Evolutionary conservation across 352 stramenopile genomes (phyloP).

Genomic region (Lagenidium sp.): DNA sequence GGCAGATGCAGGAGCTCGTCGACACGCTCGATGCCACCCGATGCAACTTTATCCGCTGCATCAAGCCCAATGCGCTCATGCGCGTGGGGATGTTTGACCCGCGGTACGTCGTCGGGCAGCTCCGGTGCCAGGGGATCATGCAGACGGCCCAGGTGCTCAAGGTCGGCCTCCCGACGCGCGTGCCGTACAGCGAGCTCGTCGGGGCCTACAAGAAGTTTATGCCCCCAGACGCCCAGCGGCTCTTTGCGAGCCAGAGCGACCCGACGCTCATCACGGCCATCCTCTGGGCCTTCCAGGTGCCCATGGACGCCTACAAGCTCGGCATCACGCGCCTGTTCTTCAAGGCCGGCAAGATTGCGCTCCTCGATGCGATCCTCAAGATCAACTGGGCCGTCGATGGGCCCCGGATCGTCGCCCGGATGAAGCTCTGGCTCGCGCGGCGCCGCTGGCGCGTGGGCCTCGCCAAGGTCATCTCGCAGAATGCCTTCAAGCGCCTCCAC

Average conservation of each 20-base stretch:
- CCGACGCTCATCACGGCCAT: constrained; percentile 69
- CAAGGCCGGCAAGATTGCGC: constrained; percentile 61
- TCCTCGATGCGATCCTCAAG: constrained; percentile 73
- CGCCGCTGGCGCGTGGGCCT: constrained; percentile 62
- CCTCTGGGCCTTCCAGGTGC: constrained; percentile 79
- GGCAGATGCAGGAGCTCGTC: constrained; percentile 78
- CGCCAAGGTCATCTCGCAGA: constrained; percentile 59
- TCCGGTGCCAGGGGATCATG: constrained; percentile 83
- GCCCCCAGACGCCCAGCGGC: constrained; percentile 48
- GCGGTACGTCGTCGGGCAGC: constrained; percentile 73
- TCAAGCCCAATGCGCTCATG: constrained; percentile 85
- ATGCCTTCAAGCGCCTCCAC: constrained; percentile 33
- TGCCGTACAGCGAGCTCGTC: constrained; percentile 67
- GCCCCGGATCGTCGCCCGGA: constrained; percentile 43
- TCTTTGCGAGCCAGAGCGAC: constrained; percentile 72
- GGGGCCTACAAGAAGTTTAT: constrained; percentile 62
- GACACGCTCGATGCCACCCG: constrained; percentile 69
- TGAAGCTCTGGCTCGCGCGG: constrained; percentile 63
- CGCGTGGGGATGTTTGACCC: constrained; percentile 57
- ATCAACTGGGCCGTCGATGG: constrained; percentile 58
- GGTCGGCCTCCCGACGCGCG: constrained; percentile 71
- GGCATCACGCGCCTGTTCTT: constrained; percentile 75
- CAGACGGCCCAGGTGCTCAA: constrained; percentile 86
- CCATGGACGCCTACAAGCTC: constrained; percentile 71
- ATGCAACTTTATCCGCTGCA: constrained; percentile 87